Base-by-base conservation (phyloP, 257 asterid species). In the Plantago elongata region DNA sequence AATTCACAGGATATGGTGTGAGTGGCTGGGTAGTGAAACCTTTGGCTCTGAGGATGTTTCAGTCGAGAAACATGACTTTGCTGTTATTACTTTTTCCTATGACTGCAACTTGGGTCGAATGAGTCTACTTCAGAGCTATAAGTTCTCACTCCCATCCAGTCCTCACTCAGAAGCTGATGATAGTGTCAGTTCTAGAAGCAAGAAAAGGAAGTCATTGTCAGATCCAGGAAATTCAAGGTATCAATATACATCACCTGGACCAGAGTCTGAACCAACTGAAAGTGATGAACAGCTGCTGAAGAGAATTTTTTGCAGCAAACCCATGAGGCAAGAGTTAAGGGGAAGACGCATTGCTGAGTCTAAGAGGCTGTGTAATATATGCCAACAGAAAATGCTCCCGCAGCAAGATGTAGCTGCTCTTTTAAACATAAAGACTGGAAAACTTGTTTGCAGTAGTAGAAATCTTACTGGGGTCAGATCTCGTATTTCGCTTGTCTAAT, bases 361-460 rank as follows among this genome's bases (percentile, higher is more conserved):
- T 46, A 95, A 83, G 79, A 83, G 98, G 74, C 64, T 76, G 49
- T 91, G 98, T 69, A 91, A 79, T 77, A 80, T 91, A 73, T 91
- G 98, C 78, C 91, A 81, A 70, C 96, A 81, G 67, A 86, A 77
- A 77, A 73, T 91, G 94, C 86, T 88, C 27, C 96, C 95, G 6
- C 71, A 83, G 62, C 88, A 86, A 77, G 98, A 91, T 63, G 98
- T 91, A 60, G 95, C 92, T 17, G 78, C 95, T 45, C 92, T 91
- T 27, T 65, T 91, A 61, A 91, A 84, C 79, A 75, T 65, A 80
- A 86, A 65, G 51, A 85, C 96, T 63, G 98, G 98, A 50, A 88
- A 74, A 78, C 82, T 91, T 69, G 88, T 66, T 56, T 91, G 98
- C 84, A 86, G 98, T 57, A 88, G 96, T 77, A 81, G 98, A 81